A percentile compares a stretch with the other conserved stretches of the same genome.
Evolutionary conservation across 2,329 filamentous ascomycete species (phyloP).

Genomic region (Sarocladiaceae sp.): DNA sequence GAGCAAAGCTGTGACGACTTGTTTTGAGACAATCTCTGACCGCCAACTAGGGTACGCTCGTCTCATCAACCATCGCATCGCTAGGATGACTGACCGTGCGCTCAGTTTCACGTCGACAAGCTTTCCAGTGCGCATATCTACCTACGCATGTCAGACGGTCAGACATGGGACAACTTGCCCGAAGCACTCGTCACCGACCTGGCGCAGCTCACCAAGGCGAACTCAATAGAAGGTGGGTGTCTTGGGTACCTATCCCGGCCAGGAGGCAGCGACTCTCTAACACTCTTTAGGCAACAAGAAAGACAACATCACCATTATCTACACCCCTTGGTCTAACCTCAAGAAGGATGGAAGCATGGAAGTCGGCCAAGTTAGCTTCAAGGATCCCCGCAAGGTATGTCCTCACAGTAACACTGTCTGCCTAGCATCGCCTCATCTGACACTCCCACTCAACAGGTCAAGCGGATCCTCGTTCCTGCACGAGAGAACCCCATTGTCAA

Average conservation of each 20-base stretch:
- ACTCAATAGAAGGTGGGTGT: conserved; percentile 96
- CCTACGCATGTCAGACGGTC: conserved; percentile 72
- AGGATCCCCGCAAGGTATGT: conserved; percentile 68
- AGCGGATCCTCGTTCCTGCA: conserved; percentile 71
- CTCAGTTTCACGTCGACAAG: conserved; percentile 93
- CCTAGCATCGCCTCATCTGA: background rate
- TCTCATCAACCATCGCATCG: background rate
- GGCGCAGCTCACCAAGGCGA: conserved; percentile 97
- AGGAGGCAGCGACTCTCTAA: no score
- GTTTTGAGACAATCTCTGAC: background rate
- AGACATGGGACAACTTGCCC: conserved; percentile 81
- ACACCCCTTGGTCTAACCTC: conserved; percentile 96
- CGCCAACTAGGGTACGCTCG: background rate
- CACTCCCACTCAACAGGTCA: conserved; percentile 53
- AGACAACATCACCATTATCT: conserved; percentile 93
- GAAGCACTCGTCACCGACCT: conserved; percentile 75
- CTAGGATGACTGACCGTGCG: background rate
- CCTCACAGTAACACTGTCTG: background rate
- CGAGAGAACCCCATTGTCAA: conserved; percentile 92
- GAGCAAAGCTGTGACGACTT: conserved; percentile 20
- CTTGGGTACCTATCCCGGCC: no score
- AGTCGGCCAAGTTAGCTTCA: conserved; percentile 90
- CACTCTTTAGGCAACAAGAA: conserved; percentile 91
- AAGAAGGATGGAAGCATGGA: conserved; percentile 96
- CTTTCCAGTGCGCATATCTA: conserved; percentile 96